Evolutionary conservation across 1,284 basidiomycete species (phyloP).

Genomic region (Cystobasidiaceae sp.): DNA sequence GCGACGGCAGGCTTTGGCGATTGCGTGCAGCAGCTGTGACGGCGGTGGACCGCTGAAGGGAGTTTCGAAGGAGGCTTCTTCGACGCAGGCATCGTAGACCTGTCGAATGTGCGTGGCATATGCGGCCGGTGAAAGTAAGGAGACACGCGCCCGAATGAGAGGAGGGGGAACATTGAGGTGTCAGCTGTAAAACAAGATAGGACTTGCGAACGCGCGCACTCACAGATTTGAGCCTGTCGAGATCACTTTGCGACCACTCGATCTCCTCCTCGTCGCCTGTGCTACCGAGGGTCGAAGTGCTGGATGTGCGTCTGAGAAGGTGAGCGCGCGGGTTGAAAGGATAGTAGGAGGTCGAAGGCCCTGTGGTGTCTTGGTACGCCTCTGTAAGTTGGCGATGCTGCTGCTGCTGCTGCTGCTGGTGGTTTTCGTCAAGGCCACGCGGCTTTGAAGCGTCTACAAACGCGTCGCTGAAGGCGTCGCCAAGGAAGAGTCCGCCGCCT

Average conservation of each 20-base stretch:
- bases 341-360: neutral
- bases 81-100: conserved; percentile 24
- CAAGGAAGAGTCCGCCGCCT: neutral
- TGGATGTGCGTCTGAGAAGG: conserved; percentile 3
- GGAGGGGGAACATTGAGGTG: too few species aligned
- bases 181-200: neutral
- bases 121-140: neutral
- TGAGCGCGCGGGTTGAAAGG: conserved; percentile 22
- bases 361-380: too few species aligned
- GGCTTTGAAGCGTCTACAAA: neutral
- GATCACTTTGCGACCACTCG: conserved; percentile 5
- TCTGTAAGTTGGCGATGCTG: too few species aligned
- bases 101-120: neutral
- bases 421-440: too few species aligned
- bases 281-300: conserved; percentile 24
- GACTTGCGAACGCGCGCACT: neutral
- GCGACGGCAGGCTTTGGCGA: conserved; percentile 21
- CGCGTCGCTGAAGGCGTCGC: neutral
- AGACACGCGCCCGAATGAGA: too few species aligned
- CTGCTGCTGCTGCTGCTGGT: too few species aligned
- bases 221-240: conserved; percentile 8
- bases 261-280: conserved; percentile 20
- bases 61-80: conserved; percentile 28
- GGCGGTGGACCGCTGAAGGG: conserved; percentile 24
- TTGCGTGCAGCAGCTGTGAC: conserved; percentile 19